Evolutionary conservation across 2,329 filamentous ascomycete species (phyloP), one percentile per base, ranked within the genome.

Genomic region (Elsinoe fawcettii): DNA sequence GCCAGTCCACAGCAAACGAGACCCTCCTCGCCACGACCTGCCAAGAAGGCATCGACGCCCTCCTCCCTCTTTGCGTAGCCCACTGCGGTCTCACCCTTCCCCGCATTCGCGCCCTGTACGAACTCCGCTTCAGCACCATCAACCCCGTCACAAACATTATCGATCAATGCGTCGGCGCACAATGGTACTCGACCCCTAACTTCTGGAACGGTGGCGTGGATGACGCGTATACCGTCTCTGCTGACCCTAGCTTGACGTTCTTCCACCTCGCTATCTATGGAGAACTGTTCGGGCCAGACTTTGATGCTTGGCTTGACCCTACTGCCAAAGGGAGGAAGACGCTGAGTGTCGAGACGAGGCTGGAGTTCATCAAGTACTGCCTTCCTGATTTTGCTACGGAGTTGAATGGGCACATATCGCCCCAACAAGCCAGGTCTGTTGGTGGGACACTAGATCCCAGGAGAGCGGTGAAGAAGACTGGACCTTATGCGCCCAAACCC

Each of bases 211-310:
- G 66, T 7, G 68, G 66, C n/a, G 67, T 65, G 8, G 62, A 60
- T 36, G 67, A 70, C 55, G 63, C 68, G 3, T 60, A 60, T 34
- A 69, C 66, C 2, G 58, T 69, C 32, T 12, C 57, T 12, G 58
- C 63, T 7, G 67, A 70, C 2, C 47, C 66, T 2, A 43, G 58
- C 6, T 59, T 55, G 1, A 61, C 66, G 1, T 51, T 69, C 7
- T 67, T 69, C 58, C 66, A 70, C 51, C 61, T 70, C 8, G 59
- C 66, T 6, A 70, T 67, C 34, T 69, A 71, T 32, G 67, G 68
- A 4, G 67, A 67, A 37, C 59, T 71, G 9, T 70, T 71, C 46
- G 63, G 58, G 1, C 58, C 59, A 1, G 64, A 64, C 7, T 59
- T 69, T 51, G 61, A 66, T 1, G 51, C 59, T 1, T 61, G 65